Evolutionary conservation across 2,329 filamentous ascomycete genomes (phyloP).

Genomic region (Apiospora marii): DNA sequence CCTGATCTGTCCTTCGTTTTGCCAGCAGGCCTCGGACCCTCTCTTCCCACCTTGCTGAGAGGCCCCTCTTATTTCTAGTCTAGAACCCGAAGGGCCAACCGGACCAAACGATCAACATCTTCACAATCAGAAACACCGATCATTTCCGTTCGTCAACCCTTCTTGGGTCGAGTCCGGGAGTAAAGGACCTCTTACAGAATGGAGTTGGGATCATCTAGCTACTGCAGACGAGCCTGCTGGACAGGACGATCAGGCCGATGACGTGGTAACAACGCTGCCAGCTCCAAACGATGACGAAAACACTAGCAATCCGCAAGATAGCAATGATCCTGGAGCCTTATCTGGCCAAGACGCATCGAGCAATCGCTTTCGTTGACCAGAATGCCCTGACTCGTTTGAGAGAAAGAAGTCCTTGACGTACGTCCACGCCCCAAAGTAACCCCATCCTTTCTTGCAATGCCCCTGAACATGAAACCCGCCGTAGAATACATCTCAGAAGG

Average conservation of each 20-base stretch:
- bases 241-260: neutral
- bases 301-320: neutral
- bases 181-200: neutral
- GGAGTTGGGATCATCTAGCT: neutral
- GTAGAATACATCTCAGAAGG: neutral
- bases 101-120: neutral
- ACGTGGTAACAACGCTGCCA: neutral
- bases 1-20: neutral
- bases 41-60: neutral
- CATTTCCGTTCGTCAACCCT: neutral
- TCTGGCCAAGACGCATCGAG: neutral
- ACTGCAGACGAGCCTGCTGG: neutral
- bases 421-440: neutral
- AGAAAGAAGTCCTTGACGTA: neutral
- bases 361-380: neutral
- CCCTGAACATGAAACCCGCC: neutral
- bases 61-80: neutral
- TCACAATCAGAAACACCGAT: neutral
- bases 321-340: neutral
- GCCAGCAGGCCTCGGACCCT: neutral
- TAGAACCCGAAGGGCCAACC: neutral
- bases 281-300: neutral
- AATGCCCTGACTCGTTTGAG: neutral
- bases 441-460: neutral
- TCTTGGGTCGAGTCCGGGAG: neutral